Base-by-base conservation (phyloP, 1,284 basidiomycete genomes). In the Ustilago vetiveriae region DNA sequence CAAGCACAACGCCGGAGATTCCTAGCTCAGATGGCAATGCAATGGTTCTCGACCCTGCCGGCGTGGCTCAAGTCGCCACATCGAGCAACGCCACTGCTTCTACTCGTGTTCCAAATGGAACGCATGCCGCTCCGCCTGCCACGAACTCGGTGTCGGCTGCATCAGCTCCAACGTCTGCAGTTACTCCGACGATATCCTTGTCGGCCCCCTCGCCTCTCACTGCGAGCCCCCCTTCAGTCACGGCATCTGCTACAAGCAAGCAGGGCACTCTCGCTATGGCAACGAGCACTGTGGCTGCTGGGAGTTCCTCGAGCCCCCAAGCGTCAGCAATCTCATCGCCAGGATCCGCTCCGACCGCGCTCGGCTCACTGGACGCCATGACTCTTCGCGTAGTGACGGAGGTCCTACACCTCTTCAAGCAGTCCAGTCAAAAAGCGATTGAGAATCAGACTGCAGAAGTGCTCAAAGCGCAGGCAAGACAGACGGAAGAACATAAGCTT, bases 371-470 rank as follows among this genome's bases (percentile, higher is more conserved):
- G 10, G 40, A 55, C 19, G 26, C n/a, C 16, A 39, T 43, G 29
- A 52, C 40, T 16, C 19, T 67, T 19, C 56, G 57, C 3, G 49
- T 60, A 8, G 39, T 60, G 35, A 55, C 57, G 23, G 64, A 67
- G 27, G 36, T 67, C 23, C 27, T 67, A 41, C 52, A 46, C 40
- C 51, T 67, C 39, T 60, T 60, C 30, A 52, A 49, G 29, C 40
- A 67, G 14, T 27, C 44, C 16, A 60, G 44, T 29, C 23, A 60
- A 19, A 45, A 36, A 29, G 26, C 32, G 43, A 35, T 48, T 21
- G 23, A 46, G 16, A 36, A 4, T 10, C 39, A 42, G 8, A 24
- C 41, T 11, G 29, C 37, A 23, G 42, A 45, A 14, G 37, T 41
- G 9, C 23, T 14, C 8, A 40, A 46, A 17, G 17, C 30, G 11